Evolutionary conservation across 176 grass and related monocot genomes (phyloP), one percentile per base, ranked within the genome.

Genomic region (Avena eriantha): DNA sequence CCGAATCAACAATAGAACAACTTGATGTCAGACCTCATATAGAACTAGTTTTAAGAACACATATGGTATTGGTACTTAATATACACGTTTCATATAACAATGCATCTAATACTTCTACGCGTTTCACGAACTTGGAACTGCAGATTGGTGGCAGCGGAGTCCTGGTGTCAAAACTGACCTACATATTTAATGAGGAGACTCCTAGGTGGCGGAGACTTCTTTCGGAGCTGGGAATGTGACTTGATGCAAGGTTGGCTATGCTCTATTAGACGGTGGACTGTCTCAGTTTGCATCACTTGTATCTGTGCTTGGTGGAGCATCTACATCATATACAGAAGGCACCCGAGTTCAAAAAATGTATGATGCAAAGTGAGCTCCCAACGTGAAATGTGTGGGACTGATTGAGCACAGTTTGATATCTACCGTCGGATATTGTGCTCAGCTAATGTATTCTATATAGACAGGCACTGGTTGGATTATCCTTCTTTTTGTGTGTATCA

Each of bases 121-220:
- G 3, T 36, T 70, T 21, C 16, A 11, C 86, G 64, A 49, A 72
- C 61, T 80, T 18, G 49, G 24, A 73, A 82, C 53, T 78, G 36
- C 76, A 94, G 92, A 64, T 99, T 85, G 97, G 97, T 63, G 94
- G 97, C 13, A 96, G 97, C 5, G 97, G 97, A 34, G 97, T 99
- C 29, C 88, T 99, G 90, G 97, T 99, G 45, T 93, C 97, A 47
- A 92, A 96, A 54, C 80, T 94, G 66, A 99, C 94, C 18, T 99
- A 99, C 73, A 99, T 96, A 81, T 94, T 99, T 82, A 94, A 96
- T 16, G 97, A 99, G 87, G 97, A 99, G 73, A 96, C 97, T 24
- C 90, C 94, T 36, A 99, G 94, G 79, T 94, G 97, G 97, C 90
- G 92, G 80, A 87, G 86, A 14, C 90, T 99, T 69, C 85, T 96